A percentile compares a stretch with the other conserved stretches of the same genome.
phyloP scores from a whole-genome alignment of 352 stramenopile genomes.

The Hyaloperonospora brassicae region DNA sequence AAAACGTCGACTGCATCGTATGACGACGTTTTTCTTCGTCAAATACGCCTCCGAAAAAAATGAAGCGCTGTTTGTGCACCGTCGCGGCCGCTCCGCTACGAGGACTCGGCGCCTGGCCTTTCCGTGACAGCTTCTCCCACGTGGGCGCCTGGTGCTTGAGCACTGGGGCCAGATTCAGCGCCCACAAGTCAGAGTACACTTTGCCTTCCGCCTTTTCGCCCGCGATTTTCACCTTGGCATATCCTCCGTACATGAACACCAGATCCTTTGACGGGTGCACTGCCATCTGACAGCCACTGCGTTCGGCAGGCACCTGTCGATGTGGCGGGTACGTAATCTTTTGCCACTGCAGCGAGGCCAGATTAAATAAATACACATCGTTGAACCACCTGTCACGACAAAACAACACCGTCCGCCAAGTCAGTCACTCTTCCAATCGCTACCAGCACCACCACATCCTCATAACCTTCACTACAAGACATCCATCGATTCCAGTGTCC shows the following conservation, averaged over 20 bases:
- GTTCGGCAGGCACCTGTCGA: conserved; percentile 49
- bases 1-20: conserved; percentile 89
- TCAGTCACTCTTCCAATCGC: too few species aligned
- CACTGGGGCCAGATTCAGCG: conserved; percentile 86
- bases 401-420: too few species aligned
- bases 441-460: too few species aligned
- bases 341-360: conserved; percentile 86
- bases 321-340: conserved; percentile 68
- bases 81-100: conserved; percentile 76
- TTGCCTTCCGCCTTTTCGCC: conserved; percentile 90
- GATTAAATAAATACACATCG: conserved; percentile 89
- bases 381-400: conserved; percentile 82
- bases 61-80: conserved; percentile 91
- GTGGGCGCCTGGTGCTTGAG: conserved; percentile 86
- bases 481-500: not conserved
- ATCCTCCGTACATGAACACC: conserved; percentile 93
- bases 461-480: not conserved
- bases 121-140: conserved; percentile 91
- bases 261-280: conserved; percentile 83
- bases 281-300: conserved; percentile 78
- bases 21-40: conserved; percentile 86
- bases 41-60: conserved; percentile 95
- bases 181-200: conserved; percentile 93
- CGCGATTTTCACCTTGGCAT: conserved; percentile 91
- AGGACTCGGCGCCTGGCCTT: conserved; percentile 74